phyloP scores from a whole-genome alignment of 2,329 filamentous ascomycete genomes.

The Harringtonia lauricola region DNA sequence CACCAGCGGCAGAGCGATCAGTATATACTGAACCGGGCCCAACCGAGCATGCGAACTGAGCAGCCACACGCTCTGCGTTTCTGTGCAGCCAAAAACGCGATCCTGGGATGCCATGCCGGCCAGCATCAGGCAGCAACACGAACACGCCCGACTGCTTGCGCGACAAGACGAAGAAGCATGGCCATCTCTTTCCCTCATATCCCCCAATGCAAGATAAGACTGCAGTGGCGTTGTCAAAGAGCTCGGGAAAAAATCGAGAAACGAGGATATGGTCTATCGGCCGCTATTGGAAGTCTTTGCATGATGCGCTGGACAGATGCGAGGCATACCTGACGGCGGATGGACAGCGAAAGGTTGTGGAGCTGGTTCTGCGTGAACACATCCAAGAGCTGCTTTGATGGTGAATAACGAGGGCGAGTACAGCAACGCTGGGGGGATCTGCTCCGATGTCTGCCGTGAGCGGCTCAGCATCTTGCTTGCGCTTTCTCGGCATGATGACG shows the following conservation, averaged over 20 bases:
- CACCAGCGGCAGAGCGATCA: constrained; percentile 44
- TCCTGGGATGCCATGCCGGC: constrained; percentile 43
- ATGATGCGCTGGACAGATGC: constrained; percentile 27
- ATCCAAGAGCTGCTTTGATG: constrained; percentile 35
- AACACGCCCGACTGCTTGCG: constrained; percentile 35
- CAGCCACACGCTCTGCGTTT: constrained; percentile 31
- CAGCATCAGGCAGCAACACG: constrained; percentile 32
- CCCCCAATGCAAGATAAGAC: too few species aligned
- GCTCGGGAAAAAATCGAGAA: too few species aligned
- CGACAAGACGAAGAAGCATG: constrained; percentile 25
- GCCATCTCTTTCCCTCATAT: constrained; percentile 40
- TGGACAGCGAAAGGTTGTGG: constrained; percentile 22
- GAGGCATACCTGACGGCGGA: constrained; percentile 28
- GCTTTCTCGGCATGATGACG: constrained; percentile 34
- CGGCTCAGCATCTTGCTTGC: constrained; percentile 16
- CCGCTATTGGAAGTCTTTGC: constrained; percentile 28
- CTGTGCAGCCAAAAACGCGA: constrained; percentile 31
- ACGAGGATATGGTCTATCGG: constrained; percentile 13
- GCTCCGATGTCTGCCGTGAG: background rate
- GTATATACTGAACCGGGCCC: constrained; percentile 13
- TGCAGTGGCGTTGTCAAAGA: too few species aligned
- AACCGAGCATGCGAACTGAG: background rate
- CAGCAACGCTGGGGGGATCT: constrained; percentile 13
- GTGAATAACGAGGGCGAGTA: constrained; percentile 29
- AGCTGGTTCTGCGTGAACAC: constrained; percentile 35